Conservation (phyloP, 164 flowering plant genomes). For the Liquidambar formosana region DNA sequence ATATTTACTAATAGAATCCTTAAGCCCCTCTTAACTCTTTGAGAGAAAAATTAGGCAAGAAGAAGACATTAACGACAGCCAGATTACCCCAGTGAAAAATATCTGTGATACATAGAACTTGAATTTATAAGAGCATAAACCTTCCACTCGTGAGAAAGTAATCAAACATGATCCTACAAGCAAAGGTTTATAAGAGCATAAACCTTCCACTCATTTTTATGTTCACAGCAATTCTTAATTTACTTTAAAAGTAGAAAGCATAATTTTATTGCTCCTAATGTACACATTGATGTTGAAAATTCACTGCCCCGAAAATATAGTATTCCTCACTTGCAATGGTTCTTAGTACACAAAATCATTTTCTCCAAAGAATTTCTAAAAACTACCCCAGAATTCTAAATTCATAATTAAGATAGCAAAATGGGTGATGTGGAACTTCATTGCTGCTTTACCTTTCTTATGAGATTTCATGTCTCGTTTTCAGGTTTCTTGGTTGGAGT, state of each 20-base stretch:
- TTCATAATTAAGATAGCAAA: not conserved
- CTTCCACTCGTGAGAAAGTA: not conserved
- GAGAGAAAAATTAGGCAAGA: no score
- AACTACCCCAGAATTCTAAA: not conserved
- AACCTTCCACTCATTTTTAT: no score
- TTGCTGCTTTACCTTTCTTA: not conserved
- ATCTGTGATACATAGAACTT: not conserved
- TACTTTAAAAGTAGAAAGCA: not conserved
- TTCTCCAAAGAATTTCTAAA: not conserved
- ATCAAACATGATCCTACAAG: not conserved
- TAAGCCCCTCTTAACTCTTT: no score
- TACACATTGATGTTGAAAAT: not conserved
- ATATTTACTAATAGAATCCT: no score
- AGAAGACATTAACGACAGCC: not conserved
- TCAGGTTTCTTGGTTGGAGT: slow-evolving; percentile 33
- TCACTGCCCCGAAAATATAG: not conserved
- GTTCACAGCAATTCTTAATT: not conserved
- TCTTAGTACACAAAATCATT: not conserved
- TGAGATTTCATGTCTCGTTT: slow-evolving; percentile 22
- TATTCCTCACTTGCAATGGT: not conserved
- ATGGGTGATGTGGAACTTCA: not conserved
- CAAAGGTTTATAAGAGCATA: not conserved
- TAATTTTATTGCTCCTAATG: not conserved
- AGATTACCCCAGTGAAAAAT: not conserved
- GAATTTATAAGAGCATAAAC: not conserved